Percentiles rank a stretch among this genome's conserved stretches.
phyloP scores from a whole-genome alignment of 2,329 filamentous ascomycete genomes.

The Lanzia echinophila region DNA sequence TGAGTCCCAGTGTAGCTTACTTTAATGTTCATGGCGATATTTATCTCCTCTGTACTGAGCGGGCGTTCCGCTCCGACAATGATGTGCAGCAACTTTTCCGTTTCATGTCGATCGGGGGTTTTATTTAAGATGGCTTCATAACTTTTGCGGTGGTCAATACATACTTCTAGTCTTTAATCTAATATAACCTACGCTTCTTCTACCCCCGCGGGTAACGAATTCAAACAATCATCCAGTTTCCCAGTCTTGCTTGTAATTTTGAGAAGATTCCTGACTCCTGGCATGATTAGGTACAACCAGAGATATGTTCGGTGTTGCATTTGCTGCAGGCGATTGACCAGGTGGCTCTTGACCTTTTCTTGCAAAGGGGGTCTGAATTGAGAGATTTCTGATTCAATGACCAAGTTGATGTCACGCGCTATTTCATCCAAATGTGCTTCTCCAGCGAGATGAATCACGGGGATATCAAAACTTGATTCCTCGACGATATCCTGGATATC shows the following conservation, averaged over 20 bases:
- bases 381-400: not conserved
- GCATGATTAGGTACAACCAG: constrained; percentile 8
- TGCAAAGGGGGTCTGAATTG: not conserved
- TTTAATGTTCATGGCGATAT: constrained; percentile 1
- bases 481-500: not conserved
- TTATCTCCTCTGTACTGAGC: not conserved
- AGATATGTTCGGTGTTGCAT: constrained; percentile 5
- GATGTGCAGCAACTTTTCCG: not conserved
- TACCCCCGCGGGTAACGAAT: not conserved
- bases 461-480: not conserved
- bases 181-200: not conserved
- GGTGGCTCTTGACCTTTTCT: not conserved
- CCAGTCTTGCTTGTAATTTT: not conserved
- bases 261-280: not conserved
- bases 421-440: constrained; percentile 4
- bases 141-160: too few relatives aligned
- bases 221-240: not conserved
- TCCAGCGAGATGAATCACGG: not conserved
- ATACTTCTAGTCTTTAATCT: too few relatives aligned
- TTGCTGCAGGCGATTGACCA: not conserved
- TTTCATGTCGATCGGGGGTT: not conserved
- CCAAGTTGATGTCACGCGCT: constrained; percentile 7
- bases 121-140: constrained; percentile 1
- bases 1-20: too few relatives aligned
- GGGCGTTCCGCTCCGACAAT: not conserved